A percentile compares a stretch with the other conserved stretches of the same genome.
phyloP scores from a whole-genome alignment of 805 yeast genomes.

The Kodamaea nitidulidarum region DNA sequence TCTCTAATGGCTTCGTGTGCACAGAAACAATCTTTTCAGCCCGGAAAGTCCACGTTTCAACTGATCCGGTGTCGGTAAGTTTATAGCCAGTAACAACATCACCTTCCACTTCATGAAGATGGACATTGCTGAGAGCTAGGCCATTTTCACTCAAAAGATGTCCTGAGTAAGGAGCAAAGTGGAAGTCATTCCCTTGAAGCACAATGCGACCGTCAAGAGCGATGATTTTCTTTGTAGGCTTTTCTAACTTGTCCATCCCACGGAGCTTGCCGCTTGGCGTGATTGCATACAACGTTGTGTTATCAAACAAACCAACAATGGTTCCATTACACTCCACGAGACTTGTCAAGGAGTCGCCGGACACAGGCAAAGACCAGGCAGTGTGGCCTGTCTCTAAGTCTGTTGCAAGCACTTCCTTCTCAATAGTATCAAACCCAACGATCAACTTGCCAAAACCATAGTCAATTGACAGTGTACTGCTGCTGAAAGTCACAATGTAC shows the following conservation, averaged over 20 bases:
- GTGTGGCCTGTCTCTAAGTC: constrained; percentile 9
- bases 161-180: background rate
- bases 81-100: constrained; percentile 20
- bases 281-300: constrained; percentile 1
- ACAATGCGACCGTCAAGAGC: background rate
- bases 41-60: constrained; percentile 29
- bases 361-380: constrained; percentile 7
- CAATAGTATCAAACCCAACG: constrained; percentile 21
- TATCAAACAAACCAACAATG: constrained; percentile 14
- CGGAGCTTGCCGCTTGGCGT: background rate
- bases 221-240: background rate
- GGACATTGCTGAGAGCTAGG: constrained; percentile 10
- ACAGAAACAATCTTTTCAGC: constrained; percentile 18
- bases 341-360: constrained; percentile 7
- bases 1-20: constrained; percentile 18
- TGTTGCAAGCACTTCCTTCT: constrained; percentile 8
- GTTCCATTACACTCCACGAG: constrained; percentile 14
- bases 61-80: constrained; percentile 12
- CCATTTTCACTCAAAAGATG: background rate
- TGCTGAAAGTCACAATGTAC: constrained; percentile 14
- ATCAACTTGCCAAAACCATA: constrained; percentile 34
- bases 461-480: constrained; percentile 13
- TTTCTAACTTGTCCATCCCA: background rate
- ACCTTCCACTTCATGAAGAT: constrained; percentile 13
- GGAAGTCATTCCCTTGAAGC: background rate